Conservation (phyloP, 2,329 filamentous ascomycete genomes). For the Fusarium fracticaudum region DNA sequence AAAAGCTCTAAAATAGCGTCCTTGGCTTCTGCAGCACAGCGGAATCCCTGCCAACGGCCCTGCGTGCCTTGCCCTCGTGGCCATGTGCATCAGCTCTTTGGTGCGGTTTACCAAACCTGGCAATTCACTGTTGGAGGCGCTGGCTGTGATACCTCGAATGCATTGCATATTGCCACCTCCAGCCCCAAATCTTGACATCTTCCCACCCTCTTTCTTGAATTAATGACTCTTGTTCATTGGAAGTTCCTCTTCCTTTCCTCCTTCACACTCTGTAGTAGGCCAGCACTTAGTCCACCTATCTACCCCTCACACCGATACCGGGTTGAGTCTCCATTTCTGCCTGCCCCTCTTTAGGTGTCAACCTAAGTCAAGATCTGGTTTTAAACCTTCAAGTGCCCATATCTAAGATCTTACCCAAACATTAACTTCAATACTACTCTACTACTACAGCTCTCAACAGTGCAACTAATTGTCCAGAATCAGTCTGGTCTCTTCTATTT, state of each 20-base stretch:
- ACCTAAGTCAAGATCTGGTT: slow-evolving; percentile 13
- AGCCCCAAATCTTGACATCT: slow-evolving; percentile 20
- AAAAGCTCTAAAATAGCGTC: slow-evolving; percentile 18
- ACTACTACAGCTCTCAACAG: neutral
- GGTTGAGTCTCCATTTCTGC: slow-evolving; percentile 31
- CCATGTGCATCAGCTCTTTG: slow-evolving; percentile 10
- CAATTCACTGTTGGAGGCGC: neutral
- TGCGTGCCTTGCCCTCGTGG: slow-evolving; percentile 34
- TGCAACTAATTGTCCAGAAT: neutral
- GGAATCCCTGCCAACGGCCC: slow-evolving; percentile 25
- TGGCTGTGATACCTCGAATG: neutral
- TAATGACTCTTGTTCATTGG: slow-evolving; percentile 22
- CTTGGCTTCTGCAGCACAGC: slow-evolving; percentile 13
- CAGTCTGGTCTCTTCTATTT: neutral
- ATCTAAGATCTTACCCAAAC: slow-evolving; percentile 15
- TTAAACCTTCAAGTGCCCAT: slow-evolving; percentile 14
- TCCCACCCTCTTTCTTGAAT: slow-evolving; percentile 26
- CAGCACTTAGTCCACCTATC: neutral
- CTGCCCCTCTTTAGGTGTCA: slow-evolving; percentile 34
- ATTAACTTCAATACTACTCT: neutral
- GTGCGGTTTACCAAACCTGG: neutral
- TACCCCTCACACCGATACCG: slow-evolving; percentile 32
- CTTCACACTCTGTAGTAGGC: neutral
- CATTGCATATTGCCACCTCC: slow-evolving; percentile 30
- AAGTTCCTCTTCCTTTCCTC: neutral